A percentile compares a stretch with the other conserved stretches of the same genome.
These are phyloP conservation scores for Boletus subluridellus DNA, from an alignment of 1,284 basidiomycete species.

Conservation along the genomic window DNA sequence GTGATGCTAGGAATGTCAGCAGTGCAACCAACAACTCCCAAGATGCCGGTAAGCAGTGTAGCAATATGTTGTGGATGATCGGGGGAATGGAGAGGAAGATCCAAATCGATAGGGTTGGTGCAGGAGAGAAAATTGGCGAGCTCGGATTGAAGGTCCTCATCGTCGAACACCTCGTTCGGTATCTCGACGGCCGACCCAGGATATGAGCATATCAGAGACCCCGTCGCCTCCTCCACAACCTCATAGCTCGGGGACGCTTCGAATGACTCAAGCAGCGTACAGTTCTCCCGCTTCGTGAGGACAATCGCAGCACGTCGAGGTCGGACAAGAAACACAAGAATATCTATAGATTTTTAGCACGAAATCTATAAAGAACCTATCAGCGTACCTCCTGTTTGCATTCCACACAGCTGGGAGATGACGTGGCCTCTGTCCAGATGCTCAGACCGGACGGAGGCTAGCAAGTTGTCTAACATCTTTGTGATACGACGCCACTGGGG, in stretches of 20 bases:
- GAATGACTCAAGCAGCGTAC: conserved; percentile 35
- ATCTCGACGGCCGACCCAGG: conserved; percentile 34
- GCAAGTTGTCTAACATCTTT: too few species aligned
- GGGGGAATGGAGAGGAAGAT: neutral
- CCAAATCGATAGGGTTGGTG: neutral
- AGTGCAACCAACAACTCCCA: conserved; percentile 24
- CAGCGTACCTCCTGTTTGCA: too few species aligned
- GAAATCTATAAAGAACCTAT: too few species aligned
- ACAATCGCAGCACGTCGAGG: too few species aligned
- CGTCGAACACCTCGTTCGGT: conserved; percentile 14
- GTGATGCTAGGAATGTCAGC: conserved; percentile 14
- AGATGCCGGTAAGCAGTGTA: conserved; percentile 35
- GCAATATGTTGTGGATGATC: conserved; percentile 30
- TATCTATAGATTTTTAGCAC: too few species aligned
- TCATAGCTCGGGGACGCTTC: conserved; percentile 23
- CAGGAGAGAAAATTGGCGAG: conserved; percentile 10
- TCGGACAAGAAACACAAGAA: too few species aligned
- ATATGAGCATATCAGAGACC: conserved; percentile 15
- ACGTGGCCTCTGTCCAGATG: too few species aligned
- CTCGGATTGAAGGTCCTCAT: conserved; percentile 25
- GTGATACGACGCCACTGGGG: too few species aligned
- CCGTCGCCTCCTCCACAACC: conserved; percentile 14
- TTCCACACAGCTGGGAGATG: too few species aligned
- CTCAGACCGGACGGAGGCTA: too few species aligned
- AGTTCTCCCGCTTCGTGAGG: too few species aligned